phyloP scores from a whole-genome alignment of 176 grass and related monocot species.

The Rhynchospora tenuis region DNA sequence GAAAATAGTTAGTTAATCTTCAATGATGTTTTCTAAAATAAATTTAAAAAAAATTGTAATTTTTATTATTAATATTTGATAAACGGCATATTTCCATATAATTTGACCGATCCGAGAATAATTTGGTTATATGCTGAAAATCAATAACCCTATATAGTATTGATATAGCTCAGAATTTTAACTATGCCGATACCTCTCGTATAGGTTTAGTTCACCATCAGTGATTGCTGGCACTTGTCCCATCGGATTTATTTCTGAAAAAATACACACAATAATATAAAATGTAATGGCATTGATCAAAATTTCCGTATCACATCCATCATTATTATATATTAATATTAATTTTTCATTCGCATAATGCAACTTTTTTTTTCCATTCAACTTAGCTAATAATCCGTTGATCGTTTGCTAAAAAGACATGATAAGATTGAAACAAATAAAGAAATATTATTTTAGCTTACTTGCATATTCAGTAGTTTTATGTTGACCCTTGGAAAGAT shows the following conservation, averaged over 20 bases:
- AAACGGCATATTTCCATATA: too few relatives aligned
- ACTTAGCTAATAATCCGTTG: background rate
- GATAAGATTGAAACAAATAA: too few relatives aligned
- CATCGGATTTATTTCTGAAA: constrained; percentile 78
- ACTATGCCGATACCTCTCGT: constrained; percentile 41
- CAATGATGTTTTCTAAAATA: too few relatives aligned
- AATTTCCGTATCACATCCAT: background rate
- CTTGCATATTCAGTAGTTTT: constrained; percentile 36
- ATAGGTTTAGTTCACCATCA: constrained; percentile 62
- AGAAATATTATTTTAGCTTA: background rate
- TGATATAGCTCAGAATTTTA: too few relatives aligned
- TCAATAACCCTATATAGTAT: too few relatives aligned
- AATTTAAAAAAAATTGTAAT: too few relatives aligned
- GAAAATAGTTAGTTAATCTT: too few relatives aligned
- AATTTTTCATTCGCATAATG: background rate
- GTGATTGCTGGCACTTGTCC: constrained; percentile 58
- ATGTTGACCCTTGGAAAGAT: constrained; percentile 51
- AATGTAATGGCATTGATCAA: background rate
- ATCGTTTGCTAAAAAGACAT: background rate
- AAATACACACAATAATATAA: background rate
- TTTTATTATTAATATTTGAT: too few relatives aligned
- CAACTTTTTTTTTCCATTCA: background rate
- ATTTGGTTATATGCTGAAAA: too few relatives aligned
- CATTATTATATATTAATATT: background rate
- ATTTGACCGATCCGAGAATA: too few relatives aligned